Evolutionary conservation across 306 rosid species (phyloP), one percentile per base, ranked within the genome.

Genomic region (Alnus glutinosa): DNA sequence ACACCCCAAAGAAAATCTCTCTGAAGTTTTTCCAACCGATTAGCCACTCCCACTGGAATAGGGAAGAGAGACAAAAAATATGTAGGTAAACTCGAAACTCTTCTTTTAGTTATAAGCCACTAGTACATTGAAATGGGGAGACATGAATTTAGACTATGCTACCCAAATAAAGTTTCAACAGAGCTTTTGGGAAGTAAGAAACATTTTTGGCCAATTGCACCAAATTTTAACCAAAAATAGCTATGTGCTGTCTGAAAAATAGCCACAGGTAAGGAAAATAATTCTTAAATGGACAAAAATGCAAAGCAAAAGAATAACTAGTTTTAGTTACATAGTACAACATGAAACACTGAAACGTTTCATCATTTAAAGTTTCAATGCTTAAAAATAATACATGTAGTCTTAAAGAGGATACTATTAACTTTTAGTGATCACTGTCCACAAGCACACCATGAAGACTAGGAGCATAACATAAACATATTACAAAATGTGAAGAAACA

Each of bases 111-210:
- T 28, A 61, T 28, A 30, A 10, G 68, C 30, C 7, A 28, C 68
- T 10, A 28, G 39, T 14, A 28, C 37, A 61, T 61, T 30, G 2
- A 30, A 30, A 28, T 10, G 23, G 9, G 9, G 9, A 30, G 34
- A 58, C 64, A 58, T 18, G 62, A 55, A 9, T 23, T 58, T 58
- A 58, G 19, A 61, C 68, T 11, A 61, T 10, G 68, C 68, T 30
- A 30, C 68, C 39, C 18, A 30, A 13, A 28, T 28, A 59, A 19
- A 23, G 6, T 13, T 36, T 42, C 42, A 61, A 0, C 7, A 30
- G 68, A 61, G 68, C 68, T 61, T 28, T 61, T 30, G 68, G 68
- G 68, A 61, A 58, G 68, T 1, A 14, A 61, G 68, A 61, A 61
- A 9, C 37, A 61, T 30, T 28, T 61, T 61, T 61, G 42, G 39